These are phyloP conservation scores for Cylindrotheca closterium DNA, from an alignment of 108 stramenopile genomes.

Conservation along the genomic window DNA sequence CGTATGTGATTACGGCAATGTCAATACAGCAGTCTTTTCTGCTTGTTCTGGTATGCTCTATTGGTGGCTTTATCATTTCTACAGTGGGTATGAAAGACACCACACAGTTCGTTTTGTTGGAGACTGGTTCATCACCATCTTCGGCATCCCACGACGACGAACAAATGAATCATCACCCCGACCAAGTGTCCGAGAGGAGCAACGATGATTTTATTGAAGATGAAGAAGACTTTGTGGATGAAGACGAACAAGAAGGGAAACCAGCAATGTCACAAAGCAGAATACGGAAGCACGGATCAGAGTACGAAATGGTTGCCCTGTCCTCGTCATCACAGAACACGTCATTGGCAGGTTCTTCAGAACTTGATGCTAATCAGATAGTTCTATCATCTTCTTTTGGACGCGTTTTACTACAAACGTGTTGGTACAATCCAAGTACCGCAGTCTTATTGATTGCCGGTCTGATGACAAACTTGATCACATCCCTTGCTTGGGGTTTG, in stretches of 20 bases:
- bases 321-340: not conserved
- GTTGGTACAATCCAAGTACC: conserved; percentile 21
- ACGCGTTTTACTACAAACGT: conserved; percentile 2
- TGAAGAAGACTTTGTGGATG: not conserved
- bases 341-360: not conserved
- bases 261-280: not conserved
- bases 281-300: not conserved
- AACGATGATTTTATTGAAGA: not conserved
- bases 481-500: conserved; percentile 26
- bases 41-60: not conserved
- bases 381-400: conserved; percentile 2
- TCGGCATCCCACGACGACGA: not conserved
- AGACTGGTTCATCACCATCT: not conserved
- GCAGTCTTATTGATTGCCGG: conserved; percentile 13
- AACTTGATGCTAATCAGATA: not conserved
- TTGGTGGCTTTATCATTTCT: conserved; percentile 5
- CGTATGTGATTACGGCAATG: conserved; percentile 9
- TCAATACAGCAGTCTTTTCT: conserved; percentile 1
- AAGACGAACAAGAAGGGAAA: not conserved
- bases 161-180: not conserved
- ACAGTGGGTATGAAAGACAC: conserved; percentile 7
- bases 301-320: not conserved
- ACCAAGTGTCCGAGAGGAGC: not conserved
- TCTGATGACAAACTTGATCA: conserved; percentile 13
- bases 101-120: conserved; percentile 3